Evolutionary conservation across 768 basidiomycete species (phyloP).

Genomic region (Phaeotremella fagi): DNA sequence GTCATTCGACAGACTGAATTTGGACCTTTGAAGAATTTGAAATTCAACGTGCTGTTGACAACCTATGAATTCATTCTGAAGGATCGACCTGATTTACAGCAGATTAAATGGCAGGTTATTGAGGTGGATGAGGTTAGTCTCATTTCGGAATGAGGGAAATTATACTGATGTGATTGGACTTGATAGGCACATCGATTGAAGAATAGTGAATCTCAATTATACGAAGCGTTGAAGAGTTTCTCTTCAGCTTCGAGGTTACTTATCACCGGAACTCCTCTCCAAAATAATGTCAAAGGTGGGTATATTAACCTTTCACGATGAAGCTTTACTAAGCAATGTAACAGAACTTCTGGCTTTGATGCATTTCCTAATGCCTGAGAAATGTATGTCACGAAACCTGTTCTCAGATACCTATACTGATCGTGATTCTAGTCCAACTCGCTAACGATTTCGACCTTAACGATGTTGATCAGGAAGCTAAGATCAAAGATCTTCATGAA

Average conservation of each 20-base stretch:
- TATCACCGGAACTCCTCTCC: conserved; percentile 95
- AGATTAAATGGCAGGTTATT: conserved; percentile 95
- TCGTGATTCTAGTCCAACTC: conserved; percentile 62
- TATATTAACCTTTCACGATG: conserved; percentile 4
- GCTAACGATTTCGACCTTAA: conserved; percentile 92
- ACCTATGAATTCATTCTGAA: conserved; percentile 94
- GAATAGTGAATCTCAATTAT: conserved; percentile 94
- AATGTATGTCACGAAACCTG: conserved; percentile 73
- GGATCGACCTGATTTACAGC: conserved; percentile 78
- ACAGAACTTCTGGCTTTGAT: conserved; percentile 92
- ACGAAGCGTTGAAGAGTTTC: conserved; percentile 87
- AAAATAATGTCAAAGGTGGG: conserved; percentile 97
- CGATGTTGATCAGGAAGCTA: conserved; percentile 80
- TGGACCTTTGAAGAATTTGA: conserved; percentile 75
- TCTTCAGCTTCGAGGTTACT: conserved; percentile 84
- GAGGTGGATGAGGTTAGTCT: conserved; percentile 84
- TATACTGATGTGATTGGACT: conserved; percentile 8
- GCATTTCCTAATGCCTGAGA: conserved; percentile 99
- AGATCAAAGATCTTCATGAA: conserved; percentile 87
- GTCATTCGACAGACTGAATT: conserved; percentile 92
- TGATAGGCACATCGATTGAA: conserved; percentile 88
- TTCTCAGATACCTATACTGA: no score
- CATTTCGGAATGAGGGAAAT: background rate
- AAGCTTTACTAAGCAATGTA: no score
- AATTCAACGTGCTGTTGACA: conserved; percentile 94